Conservation (phyloP, 1,284 basidiomycete species). For the Rhodofomes roseus region DNA sequence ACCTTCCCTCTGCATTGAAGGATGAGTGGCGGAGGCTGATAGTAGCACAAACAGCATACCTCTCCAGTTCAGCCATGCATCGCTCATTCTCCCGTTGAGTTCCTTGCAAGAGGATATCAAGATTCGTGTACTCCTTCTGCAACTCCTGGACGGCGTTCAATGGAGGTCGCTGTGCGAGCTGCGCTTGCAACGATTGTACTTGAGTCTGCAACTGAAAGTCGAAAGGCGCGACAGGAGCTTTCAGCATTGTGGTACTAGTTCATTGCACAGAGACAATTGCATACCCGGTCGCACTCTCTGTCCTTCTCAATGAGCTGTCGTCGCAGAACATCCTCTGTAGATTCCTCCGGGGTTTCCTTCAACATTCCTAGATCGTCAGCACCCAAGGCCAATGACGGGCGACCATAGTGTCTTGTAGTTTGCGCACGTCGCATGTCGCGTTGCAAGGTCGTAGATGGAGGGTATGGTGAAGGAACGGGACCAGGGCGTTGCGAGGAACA, state of each 20-base stretch:
- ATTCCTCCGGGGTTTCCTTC: slow-evolving; percentile 52
- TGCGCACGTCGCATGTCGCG: slow-evolving; percentile 29
- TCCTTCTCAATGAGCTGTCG: slow-evolving; percentile 67
- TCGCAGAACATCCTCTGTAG: slow-evolving; percentile 56
- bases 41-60: slow-evolving; percentile 33
- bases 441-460: not conserved
- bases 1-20: slow-evolving; percentile 17
- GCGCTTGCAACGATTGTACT: slow-evolving; percentile 56
- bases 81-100: slow-evolving; percentile 77
- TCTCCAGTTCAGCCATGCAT: slow-evolving; percentile 70
- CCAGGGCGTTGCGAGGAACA: not conserved
- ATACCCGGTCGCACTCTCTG: slow-evolving; percentile 65
- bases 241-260: not conserved
- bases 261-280: not conserved
- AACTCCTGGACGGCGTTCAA: slow-evolving; percentile 58
- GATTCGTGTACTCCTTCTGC: slow-evolving; percentile 64
- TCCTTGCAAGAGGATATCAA: slow-evolving; percentile 68
- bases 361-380: slow-evolving; percentile 58
- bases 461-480: not conserved
- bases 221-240: no score
- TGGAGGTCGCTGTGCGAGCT: slow-evolving; percentile 61
- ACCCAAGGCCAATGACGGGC: slow-evolving; percentile 43
- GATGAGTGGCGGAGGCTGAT: not conserved
- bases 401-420: slow-evolving; percentile 43
- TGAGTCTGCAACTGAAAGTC: slow-evolving; percentile 46